Conservation (phyloP, 176 grass and related monocot species). For the Themeda triandra region DNA sequence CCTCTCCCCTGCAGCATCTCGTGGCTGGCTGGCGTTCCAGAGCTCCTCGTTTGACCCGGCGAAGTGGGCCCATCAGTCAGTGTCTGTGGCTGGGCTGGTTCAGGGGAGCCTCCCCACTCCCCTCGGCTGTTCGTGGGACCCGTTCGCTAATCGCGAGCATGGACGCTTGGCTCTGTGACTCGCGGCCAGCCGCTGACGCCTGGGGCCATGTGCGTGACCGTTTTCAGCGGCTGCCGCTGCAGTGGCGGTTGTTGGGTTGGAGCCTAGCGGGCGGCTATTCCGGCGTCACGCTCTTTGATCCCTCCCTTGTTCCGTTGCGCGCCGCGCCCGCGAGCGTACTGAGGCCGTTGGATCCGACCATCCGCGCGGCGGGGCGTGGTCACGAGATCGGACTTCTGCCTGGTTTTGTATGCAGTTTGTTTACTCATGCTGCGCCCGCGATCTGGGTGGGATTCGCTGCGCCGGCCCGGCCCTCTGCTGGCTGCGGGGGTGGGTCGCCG, state of each 20-base stretch:
- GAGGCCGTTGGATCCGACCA: background rate
- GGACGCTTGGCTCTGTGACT: too few relatives aligned
- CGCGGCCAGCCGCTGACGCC: background rate
- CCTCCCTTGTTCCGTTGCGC: conserved; percentile 1
- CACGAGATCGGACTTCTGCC: conserved; percentile 37
- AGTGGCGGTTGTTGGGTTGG: background rate
- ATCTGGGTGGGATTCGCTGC: conserved; percentile 17
- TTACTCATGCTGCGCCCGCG: background rate
- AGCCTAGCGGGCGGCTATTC: background rate
- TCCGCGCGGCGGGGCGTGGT: background rate
- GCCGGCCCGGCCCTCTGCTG: background rate
- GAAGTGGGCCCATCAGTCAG: background rate
- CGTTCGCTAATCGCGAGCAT: too few relatives aligned
- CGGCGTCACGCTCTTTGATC: conserved; percentile 37
- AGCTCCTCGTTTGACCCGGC: conserved; percentile 13
- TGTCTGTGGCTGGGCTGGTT: background rate
- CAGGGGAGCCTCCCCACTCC: background rate
- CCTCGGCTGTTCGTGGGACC: background rate
- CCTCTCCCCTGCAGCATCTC: background rate
- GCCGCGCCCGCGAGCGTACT: background rate
- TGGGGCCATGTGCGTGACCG: background rate
- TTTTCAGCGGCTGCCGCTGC: background rate
- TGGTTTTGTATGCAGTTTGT: conserved; percentile 27
- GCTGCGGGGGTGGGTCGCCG: background rate
- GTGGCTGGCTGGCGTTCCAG: background rate